Conservation (phyloP, 2,329 filamentous ascomycete genomes). For the Westerdykella sp. region DNA sequence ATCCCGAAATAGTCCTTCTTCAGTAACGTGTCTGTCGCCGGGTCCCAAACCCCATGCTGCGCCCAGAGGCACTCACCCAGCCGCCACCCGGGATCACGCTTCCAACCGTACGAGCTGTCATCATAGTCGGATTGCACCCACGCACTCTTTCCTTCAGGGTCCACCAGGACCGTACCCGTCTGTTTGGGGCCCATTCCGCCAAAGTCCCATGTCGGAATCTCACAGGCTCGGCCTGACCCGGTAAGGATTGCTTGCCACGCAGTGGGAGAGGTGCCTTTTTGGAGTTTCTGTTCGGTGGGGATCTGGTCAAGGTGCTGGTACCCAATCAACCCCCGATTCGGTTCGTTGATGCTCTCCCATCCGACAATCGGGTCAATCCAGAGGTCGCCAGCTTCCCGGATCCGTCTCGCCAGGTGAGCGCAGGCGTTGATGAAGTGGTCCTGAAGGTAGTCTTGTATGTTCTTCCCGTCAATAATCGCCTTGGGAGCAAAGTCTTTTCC, state of each 20-base stretch:
- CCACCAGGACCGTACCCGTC: constrained; percentile 72
- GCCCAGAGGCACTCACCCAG: constrained; percentile 96
- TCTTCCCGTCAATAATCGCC: constrained; percentile 87
- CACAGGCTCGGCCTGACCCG: constrained; percentile 83
- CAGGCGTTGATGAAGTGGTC: constrained; percentile 77
- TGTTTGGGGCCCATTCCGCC: constrained; percentile 89
- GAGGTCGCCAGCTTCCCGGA: constrained; percentile 83
- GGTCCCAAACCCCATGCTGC: constrained; percentile 93
- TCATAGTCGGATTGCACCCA: constrained; percentile 83
- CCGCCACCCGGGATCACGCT: constrained; percentile 79
- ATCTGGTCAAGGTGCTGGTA: constrained; percentile 74
- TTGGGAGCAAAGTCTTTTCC: constrained; percentile 91
- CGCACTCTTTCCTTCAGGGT: constrained; percentile 76
- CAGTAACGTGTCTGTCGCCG: constrained; percentile 66
- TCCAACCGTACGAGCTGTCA: constrained; percentile 85
- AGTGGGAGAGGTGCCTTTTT: constrained; percentile 89
- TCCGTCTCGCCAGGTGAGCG: constrained; percentile 71
- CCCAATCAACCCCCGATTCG: constrained; percentile 80
- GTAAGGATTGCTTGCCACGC: constrained; percentile 90
- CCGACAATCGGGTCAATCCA: constrained; percentile 84
- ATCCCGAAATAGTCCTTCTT: constrained; percentile 84
- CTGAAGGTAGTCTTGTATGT: constrained; percentile 94
- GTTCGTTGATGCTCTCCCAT: constrained; percentile 96
- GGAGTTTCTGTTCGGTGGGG: constrained; percentile 79
- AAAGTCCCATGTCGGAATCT: constrained; percentile 90